Evolutionary conservation across 139 green algal genomes (phyloP), one percentile per base, ranked within the genome.

Genomic region (Chlamydomonas urium): DNA sequence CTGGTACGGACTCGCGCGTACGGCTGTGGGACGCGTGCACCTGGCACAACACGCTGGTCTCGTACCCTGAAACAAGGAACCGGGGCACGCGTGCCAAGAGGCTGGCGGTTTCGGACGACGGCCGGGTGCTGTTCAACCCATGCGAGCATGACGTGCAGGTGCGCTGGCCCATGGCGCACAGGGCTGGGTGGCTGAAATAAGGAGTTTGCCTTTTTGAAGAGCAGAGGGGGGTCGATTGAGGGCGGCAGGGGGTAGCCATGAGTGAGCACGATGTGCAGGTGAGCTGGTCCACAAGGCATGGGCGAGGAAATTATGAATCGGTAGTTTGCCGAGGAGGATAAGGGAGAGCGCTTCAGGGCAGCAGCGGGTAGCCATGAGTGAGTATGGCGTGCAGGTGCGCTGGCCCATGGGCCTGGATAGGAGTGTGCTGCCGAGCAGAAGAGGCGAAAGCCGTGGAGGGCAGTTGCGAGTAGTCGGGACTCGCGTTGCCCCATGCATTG

Each of bases 1-100:
- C 83, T n/a, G 92, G 87, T 45, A 87, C 80, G 1, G 92, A 97
- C 78, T 81, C 78, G n/a, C 76, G 81, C 0, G 38, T 97, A 48
- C 75, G 87, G 24, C 82, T 96, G 57, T 97, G 92, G 92, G 89
- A 97, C 74, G 69, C 77, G 21, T 3, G 59, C 31, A 67, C 28
- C 26, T 67, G 74, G 4, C 56, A 82, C 26, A 86, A 95, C 75
- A 34, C 65, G 61, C 79, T 96, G 42, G 83, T 94, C 2, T 78
- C 90, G 60, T 96, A 90, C 60, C 53, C 76, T 0, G 75, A 79
- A 21, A 83, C 86, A 0, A 80, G 76, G 72, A 94, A 93, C 78
- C 73, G 78, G 26, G 77, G 86, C 6, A 63, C 69, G 6, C 69
- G 71, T 29, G 75, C 73, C 0, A 68, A 85, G 28, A 87, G 92